Evolutionary conservation across 768 basidiomycete genomes (phyloP), one percentile per base, ranked within the genome.

Genomic region (Boletus barrowsii): DNA sequence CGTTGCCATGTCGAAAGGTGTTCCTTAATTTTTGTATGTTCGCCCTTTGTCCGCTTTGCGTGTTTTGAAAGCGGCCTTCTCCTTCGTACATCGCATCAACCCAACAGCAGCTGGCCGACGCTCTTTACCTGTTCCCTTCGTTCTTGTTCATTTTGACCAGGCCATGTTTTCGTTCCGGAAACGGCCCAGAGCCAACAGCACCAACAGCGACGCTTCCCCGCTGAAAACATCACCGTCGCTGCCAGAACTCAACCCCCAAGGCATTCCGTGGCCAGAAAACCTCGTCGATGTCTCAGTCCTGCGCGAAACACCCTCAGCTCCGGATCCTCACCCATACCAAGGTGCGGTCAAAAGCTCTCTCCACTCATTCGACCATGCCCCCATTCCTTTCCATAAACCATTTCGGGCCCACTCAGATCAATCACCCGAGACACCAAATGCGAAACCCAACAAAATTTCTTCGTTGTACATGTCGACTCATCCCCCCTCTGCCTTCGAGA

Each of bases 361-460:
- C 67, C 76, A 79, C 64, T 76, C 76, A 54, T 62, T 71, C 71
- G 74, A 79, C 68, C 72, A 72, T 53, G 67, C 72, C 68, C 75
- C 85, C 64, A 86, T 87, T 70, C 79, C 84, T 62, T 91, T 90
- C 79, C 88, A 92, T 72, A 88, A 87, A 81, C 90, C 90, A 44
- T 90, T 89, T 78, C 80, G 86, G 55, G 54, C 61, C 49, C 53
- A 63, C 72, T 77, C 77, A 68, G 77, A 73, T 61, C 68, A 74
- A 43, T 68, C 58, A 7, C 41, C 58, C 48, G 69, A 64, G 44
- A 48, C 50, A 7, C 50, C 59, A 22, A 46, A 57, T 32, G 57
- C 49, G 49, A 73, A 77, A 61, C 77, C 76, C 37, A 73, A 67
- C 47, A 71, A 81, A 47, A 91, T 90, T 51, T 88, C 87, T 36